A percentile compares a stretch with the other conserved stretches of the same genome.
phyloP scores from a whole-genome alignment of 2,329 filamentous ascomycete genomes.

The Penicillium italicum region DNA sequence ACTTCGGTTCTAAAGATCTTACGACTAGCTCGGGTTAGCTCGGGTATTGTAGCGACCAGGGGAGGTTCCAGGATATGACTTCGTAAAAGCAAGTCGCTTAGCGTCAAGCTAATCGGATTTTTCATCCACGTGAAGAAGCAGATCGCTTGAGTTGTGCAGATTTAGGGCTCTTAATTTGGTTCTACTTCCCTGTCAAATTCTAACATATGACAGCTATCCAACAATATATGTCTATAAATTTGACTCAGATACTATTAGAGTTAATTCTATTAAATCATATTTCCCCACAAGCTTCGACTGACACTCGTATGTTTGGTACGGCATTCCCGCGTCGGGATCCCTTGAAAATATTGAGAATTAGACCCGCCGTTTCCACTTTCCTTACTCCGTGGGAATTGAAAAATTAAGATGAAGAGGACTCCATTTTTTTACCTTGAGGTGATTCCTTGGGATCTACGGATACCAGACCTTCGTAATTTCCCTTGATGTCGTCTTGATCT shows the following conservation, averaged over 20 bases:
- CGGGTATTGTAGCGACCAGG: too few relatives aligned
- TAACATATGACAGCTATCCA: too few relatives aligned
- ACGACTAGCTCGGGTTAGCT: not conserved
- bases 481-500: too few relatives aligned
- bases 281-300: not conserved
- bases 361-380: slow-evolving; percentile 16
- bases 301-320: not conserved
- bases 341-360: not conserved
- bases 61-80: not conserved
- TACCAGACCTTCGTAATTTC: too few relatives aligned
- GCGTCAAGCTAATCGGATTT: not conserved
- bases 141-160: not conserved
- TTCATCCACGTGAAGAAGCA: not conserved
- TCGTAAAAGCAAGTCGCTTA: not conserved
- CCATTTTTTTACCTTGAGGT: too few relatives aligned
- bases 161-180: not conserved
- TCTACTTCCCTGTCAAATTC: too few relatives aligned
- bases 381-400: not conserved
- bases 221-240: too few relatives aligned
- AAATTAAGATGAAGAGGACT: too few relatives aligned
- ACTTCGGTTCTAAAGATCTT: not conserved
- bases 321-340: not conserved
- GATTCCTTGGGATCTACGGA: too few relatives aligned
- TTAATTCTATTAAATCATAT: not conserved
- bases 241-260: too few relatives aligned